Conservation (phyloP, 352 stramenopile genomes). For the Globisporangium paddicum region DNA sequence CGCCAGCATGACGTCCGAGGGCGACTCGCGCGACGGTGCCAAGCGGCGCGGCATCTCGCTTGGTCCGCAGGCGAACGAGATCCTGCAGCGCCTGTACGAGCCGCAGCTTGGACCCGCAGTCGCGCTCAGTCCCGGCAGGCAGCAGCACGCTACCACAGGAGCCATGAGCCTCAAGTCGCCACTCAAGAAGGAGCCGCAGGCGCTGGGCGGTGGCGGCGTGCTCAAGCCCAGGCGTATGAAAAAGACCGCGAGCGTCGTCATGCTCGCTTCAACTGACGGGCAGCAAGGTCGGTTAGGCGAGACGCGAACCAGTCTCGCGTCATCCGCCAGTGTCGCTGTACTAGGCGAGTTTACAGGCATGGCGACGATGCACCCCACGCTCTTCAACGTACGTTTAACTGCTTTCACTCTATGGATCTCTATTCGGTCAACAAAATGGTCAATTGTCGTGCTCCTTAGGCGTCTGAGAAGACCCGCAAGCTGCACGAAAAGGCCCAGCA, state of each 20-base stretch:
- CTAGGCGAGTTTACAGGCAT: not conserved
- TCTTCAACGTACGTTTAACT: constrained; percentile 30
- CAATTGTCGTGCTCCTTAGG: constrained; percentile 17
- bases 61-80: constrained; percentile 49
- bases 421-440: not conserved
- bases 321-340: constrained; percentile 33
- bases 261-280: constrained; percentile 15
- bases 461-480: constrained; percentile 49
- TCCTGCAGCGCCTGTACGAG: constrained; percentile 65
- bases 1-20: constrained; percentile 6
- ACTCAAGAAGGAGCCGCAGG: constrained; percentile 6
- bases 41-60: constrained; percentile 42
- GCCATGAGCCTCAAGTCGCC: constrained; percentile 14
- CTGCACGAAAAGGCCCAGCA: constrained; percentile 32
- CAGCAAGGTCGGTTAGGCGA: not conserved
- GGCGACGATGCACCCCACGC: constrained; percentile 39
- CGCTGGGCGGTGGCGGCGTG: constrained; percentile 1
- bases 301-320: constrained; percentile 4
- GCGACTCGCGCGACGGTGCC: constrained; percentile 38
- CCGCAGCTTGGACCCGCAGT: constrained; percentile 39
- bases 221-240: constrained; percentile 52
- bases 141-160: not conserved
- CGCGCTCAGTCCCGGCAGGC: constrained; percentile 1
- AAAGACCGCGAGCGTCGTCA: constrained; percentile 38
- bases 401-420: not conserved